These are phyloP conservation scores for Claviceps maximensis DNA, from an alignment of 2,329 filamentous ascomycete genomes.

Conservation along the genomic window DNA sequence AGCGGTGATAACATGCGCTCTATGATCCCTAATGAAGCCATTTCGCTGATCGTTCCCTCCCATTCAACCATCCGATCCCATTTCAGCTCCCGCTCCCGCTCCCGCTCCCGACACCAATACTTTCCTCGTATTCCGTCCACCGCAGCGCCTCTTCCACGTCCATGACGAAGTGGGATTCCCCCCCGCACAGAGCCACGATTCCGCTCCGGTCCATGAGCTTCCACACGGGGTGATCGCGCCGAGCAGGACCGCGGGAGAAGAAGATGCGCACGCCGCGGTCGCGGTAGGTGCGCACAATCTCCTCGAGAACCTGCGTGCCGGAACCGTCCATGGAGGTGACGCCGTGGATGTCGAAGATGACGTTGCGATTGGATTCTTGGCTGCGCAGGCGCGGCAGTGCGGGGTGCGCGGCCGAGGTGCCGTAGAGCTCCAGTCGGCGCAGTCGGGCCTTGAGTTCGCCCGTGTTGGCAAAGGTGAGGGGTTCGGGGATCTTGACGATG, in stretches of 20 bases:
- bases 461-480: constrained; percentile 92
- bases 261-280: constrained; percentile 64
- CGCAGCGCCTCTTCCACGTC: constrained; percentile 76
- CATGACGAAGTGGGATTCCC: constrained; percentile 62
- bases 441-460: constrained; percentile 79
- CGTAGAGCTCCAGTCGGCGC: constrained; percentile 75
- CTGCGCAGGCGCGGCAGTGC: constrained; percentile 67
- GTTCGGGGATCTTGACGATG: constrained; percentile 96
- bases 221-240: constrained; percentile 46
- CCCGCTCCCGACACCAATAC: constrained; percentile 16
- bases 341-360: constrained; percentile 97
- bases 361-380: constrained; percentile 73
- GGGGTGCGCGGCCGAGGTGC: constrained; percentile 73
- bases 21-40: too few species aligned
- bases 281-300: constrained; percentile 77
- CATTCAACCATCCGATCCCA: too few species aligned
- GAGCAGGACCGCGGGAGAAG: constrained; percentile 46
- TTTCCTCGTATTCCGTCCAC: constrained; percentile 61
- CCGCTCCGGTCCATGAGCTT: constrained; percentile 63
- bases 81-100: background rate
- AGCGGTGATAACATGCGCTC: too few species aligned
- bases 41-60: too few species aligned
- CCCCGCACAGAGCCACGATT: constrained; percentile 74
- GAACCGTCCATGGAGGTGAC: constrained; percentile 90
- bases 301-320: constrained; percentile 77